phyloP scores from a whole-genome alignment of 2,329 filamentous ascomycete species.

The Xylariaceae sp. region DNA sequence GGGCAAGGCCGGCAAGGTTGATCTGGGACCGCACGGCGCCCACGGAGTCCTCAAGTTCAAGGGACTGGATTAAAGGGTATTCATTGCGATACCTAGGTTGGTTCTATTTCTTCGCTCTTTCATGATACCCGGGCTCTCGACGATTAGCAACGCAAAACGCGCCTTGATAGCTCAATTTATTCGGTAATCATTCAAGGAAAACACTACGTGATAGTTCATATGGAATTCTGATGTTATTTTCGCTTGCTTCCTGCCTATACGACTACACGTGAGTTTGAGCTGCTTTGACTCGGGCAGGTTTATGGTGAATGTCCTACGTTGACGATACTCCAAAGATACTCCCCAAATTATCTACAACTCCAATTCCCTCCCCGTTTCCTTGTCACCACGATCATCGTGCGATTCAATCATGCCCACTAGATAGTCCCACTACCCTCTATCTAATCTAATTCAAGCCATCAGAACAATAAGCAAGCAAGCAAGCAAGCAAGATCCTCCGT shows the following conservation, averaged over 20 bases:
- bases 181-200: background rate
- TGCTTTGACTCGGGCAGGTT: background rate
- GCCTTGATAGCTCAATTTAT: background rate
- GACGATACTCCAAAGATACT: too few species aligned
- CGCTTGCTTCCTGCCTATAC: background rate
- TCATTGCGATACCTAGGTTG: background rate
- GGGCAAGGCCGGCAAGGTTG: constrained; percentile 34
- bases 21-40: constrained; percentile 46
- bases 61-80: constrained; percentile 37
- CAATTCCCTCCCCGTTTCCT: too few species aligned
- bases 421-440: too few species aligned
- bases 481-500: background rate
- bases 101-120: constrained; percentile 11
- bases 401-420: too few species aligned
- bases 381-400: too few species aligned
- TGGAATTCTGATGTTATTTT: background rate
- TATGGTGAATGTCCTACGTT: too few species aligned
- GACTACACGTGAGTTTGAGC: background rate
- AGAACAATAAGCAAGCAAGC: background rate
- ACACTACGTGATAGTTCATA: background rate
- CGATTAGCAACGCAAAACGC: constrained; percentile 2
- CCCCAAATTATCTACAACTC: too few species aligned
- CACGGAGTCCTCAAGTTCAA: constrained; percentile 49
- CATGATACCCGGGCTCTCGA: constrained; percentile 23
- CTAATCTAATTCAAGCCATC: background rate